phyloP scores from a whole-genome alignment of 2,329 filamentous ascomycete genomes.

The Zalaria sp. region DNA sequence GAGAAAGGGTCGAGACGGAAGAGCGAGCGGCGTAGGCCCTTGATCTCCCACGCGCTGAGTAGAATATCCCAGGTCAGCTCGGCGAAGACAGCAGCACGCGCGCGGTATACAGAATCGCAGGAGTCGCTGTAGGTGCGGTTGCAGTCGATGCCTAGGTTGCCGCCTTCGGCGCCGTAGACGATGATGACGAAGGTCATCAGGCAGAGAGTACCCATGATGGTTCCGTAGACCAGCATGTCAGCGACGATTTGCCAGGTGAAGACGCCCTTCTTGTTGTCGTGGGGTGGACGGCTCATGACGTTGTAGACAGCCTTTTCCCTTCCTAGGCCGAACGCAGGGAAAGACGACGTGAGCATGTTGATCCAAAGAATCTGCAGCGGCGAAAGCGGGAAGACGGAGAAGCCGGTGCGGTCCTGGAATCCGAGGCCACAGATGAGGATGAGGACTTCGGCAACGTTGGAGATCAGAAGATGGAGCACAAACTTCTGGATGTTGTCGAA shows the following conservation, averaged over 20 bases:
- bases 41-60: constrained; percentile 68
- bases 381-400: constrained; percentile 71
- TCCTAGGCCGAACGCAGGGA: constrained; percentile 79
- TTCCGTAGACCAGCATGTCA: constrained; percentile 68
- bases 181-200: constrained; percentile 50
- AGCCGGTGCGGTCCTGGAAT: constrained; percentile 55
- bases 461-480: constrained; percentile 61
- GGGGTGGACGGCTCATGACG: constrained; percentile 68
- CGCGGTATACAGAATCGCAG: constrained; percentile 54
- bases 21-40: constrained; percentile 57
- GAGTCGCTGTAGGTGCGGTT: constrained; percentile 41
- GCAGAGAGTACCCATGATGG: constrained; percentile 59
- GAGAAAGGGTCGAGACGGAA: constrained; percentile 57
- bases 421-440: constrained; percentile 64
- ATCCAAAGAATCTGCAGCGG: constrained; percentile 86
- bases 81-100: constrained; percentile 59
- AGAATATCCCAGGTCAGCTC: constrained; percentile 64
- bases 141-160: constrained; percentile 46
- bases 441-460: constrained; percentile 74
- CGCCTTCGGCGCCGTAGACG: constrained; percentile 46
- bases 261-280: constrained; percentile 51
- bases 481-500: constrained; percentile 85
- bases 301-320: constrained; percentile 62
- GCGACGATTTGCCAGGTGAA: constrained; percentile 66
- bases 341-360: constrained; percentile 80